Base-by-base conservation (phyloP, 1,284 basidiomycete genomes). In the Ceratobasidium sp. region DNA sequence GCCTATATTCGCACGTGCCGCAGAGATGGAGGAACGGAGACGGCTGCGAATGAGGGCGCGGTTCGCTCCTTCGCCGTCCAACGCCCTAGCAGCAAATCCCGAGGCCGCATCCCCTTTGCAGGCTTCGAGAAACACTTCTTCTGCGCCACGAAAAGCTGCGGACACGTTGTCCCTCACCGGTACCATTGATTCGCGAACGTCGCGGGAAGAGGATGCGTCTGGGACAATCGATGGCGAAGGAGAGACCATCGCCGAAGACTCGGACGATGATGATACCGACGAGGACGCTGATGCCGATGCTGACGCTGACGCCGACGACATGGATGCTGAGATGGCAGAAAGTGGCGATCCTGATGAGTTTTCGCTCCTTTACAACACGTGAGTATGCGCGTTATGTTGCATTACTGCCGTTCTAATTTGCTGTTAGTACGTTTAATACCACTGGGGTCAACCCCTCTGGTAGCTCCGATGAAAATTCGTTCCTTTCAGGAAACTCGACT, bases 21-120 rank as follows among this genome's bases (percentile, higher is more conserved):
- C 85, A 34, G 90, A 92, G 76, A 91, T 92, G 89, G 91, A 92
- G 73, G 85, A 83, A 6, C 81, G 90, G 15, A 79, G 91, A 32
- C 82, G 83, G 69, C 77, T 83, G 38, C 82, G 91, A n/a, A 85
- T 92, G 80, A 64, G 69, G 45, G 84, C 86, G 3, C 83, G 86
- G 15, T 80, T 82, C 52, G 82, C 82, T 3, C 82, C 82, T 8
- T 20, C 65, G n/a, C 53, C 65, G 2, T 29, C 31, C 22, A 53
- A 40, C 12, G n/a, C 43, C 27, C 47, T 27, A 12, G 53, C 43
- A 7, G 42, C 42, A 31, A 43, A 27, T 27, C 0, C 53, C 1
- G 65, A 68, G 32, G 47, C 43, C 69, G 83, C 73, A 80, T 84
- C 0, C 86, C 85, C 50, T 74, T 83, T 17, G 85, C 86, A 12